Evolutionary conservation across 805 yeast species (phyloP).

Genomic region (Yamadazyma sp.): DNA sequence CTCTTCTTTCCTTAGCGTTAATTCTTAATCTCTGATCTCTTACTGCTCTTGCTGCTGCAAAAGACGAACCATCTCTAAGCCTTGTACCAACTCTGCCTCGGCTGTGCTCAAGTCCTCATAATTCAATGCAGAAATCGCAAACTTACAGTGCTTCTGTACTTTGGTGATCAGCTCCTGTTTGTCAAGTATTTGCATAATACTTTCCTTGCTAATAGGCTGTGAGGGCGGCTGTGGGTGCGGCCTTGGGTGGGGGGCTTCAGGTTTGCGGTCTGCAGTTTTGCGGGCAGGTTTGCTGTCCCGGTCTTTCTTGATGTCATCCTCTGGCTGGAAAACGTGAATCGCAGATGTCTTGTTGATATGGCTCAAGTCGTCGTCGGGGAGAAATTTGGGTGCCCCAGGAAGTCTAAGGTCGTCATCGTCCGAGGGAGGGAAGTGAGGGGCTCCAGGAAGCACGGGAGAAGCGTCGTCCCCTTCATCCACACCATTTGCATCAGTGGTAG

Average conservation of each 20-base stretch:
- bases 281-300: neutral
- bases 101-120: slow-evolving; percentile 76
- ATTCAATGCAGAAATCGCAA: slow-evolving; percentile 75
- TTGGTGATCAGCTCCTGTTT: slow-evolving; percentile 54
- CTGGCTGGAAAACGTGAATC: slow-evolving; percentile 36
- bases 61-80: slow-evolving; percentile 44
- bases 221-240: neutral
- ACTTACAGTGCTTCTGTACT: slow-evolving; percentile 70
- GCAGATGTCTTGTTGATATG: slow-evolving; percentile 38
- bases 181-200: slow-evolving; percentile 51
- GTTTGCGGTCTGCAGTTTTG: neutral
- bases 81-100: slow-evolving; percentile 54
- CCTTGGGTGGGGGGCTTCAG: neutral
- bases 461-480: neutral
- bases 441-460: slow-evolving; percentile 31
- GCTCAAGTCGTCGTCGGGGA: slow-evolving; percentile 40
- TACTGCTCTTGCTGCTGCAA: slow-evolving; percentile 6
- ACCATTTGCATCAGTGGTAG: neutral
- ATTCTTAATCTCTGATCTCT: too few species aligned
- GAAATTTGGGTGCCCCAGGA: slow-evolving; percentile 44
- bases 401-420: slow-evolving; percentile 27
- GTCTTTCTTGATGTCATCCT: slow-evolving; percentile 1
- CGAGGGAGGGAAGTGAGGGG: slow-evolving; percentile 36
- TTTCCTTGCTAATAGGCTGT: slow-evolving; percentile 26
- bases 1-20: too few species aligned